These are phyloP conservation scores for Euphrasia arctica DNA, from an alignment of 305 asterid genomes.

Conservation along the genomic window DNA sequence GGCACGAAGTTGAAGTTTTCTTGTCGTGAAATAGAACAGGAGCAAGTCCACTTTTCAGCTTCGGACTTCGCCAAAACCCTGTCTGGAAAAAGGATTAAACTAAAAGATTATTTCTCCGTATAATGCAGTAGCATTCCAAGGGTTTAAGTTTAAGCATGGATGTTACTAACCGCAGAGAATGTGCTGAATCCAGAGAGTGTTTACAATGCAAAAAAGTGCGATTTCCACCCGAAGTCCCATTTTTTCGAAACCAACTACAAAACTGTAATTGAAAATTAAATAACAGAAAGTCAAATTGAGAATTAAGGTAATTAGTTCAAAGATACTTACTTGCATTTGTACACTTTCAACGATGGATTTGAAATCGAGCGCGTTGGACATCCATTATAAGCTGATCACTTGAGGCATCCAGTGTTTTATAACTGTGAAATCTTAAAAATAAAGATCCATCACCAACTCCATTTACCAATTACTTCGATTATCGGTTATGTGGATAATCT, in stretches of 20 bases:
- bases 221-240: constrained; percentile 53
- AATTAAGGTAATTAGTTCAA: neutral
- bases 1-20: constrained; percentile 36
- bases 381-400: constrained; percentile 24
- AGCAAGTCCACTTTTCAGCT: constrained; percentile 70
- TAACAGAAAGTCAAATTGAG: constrained; percentile 1
- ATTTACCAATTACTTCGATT: neutral
- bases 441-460: constrained; percentile 11
- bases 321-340: constrained; percentile 35
- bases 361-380: constrained; percentile 8
- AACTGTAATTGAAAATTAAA: constrained; percentile 32
- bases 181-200: constrained; percentile 47
- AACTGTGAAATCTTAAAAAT: neutral
- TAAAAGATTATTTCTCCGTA: constrained; percentile 7
- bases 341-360: constrained; percentile 22
- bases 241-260: constrained; percentile 24
- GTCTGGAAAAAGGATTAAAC: constrained; percentile 32
- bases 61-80: constrained; percentile 35
- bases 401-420: constrained; percentile 21
- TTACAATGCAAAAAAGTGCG: constrained; percentile 42
- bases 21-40: constrained; percentile 46
- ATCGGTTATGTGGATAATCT: neutral
- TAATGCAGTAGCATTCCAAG: constrained; percentile 13
- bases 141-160: constrained; percentile 7
- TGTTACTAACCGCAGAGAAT: constrained; percentile 52